Percentiles rank a stretch among this genome's conserved stretches.
These are phyloP conservation scores for Pterocarpus santalinus DNA, from an alignment of 306 rosid species.

Conservation along the genomic window DNA sequence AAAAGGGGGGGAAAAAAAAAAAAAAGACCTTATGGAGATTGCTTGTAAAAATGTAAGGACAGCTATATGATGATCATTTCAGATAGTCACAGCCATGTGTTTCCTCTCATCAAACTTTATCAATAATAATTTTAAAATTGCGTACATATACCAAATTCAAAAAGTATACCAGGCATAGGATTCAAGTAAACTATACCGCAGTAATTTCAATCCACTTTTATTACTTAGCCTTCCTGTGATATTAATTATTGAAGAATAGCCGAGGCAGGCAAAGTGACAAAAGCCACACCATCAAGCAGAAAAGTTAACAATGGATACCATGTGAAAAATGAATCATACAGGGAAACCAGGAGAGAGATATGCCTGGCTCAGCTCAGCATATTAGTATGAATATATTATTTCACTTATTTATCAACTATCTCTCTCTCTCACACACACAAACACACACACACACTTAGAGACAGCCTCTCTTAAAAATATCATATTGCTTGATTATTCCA, in stretches of 20 bases:
- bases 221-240: slow-evolving; percentile 26
- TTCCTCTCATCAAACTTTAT: slow-evolving; percentile 17
- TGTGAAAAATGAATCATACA: slow-evolving; percentile 35
- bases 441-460: neutral
- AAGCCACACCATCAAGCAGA: slow-evolving; percentile 31
- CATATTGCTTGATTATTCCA: slow-evolving; percentile 22
- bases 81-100: neutral
- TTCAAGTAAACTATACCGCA: slow-evolving; percentile 9
- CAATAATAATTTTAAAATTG: neutral
- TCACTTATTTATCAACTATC: slow-evolving; percentile 7
- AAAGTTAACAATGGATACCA: slow-evolving; percentile 25
- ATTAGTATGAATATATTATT: slow-evolving; percentile 12
- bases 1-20: too few species aligned
- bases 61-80: slow-evolving; percentile 23
- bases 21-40: neutral
- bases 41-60: neutral
- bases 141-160: slow-evolving; percentile 7
- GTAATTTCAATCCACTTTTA: slow-evolving; percentile 22
- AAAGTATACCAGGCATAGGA: neutral
- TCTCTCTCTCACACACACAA: too few species aligned
- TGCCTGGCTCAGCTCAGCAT: neutral
- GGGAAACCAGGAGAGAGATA: slow-evolving; percentile 18
- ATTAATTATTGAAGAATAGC: slow-evolving; percentile 28
- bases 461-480: slow-evolving; percentile 18
- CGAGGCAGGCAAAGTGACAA: slow-evolving; percentile 1